Evolutionary conservation across 352 stramenopile genomes (phyloP).

Genomic region (Thraustochytrium striatum): DNA sequence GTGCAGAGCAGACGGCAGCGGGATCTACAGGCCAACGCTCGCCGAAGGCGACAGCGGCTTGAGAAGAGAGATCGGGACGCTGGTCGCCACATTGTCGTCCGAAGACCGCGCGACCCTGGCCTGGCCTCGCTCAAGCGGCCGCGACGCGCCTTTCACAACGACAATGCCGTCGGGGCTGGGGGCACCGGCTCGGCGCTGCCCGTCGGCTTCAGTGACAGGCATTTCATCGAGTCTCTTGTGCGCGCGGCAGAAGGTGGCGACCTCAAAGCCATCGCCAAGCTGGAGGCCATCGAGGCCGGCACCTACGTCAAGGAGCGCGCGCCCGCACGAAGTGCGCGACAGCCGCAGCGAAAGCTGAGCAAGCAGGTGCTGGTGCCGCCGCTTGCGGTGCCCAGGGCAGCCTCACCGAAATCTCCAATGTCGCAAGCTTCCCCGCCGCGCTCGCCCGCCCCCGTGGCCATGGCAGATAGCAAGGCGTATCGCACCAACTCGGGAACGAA

Average conservation of each 20-base stretch:
- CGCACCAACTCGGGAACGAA: neutral
- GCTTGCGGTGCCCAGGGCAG: neutral
- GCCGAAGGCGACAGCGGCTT: too few relatives aligned
- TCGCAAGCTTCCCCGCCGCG: neutral
- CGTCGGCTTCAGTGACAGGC: constrained; percentile 1
- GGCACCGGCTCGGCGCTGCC: constrained; percentile 36
- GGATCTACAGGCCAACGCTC: too few relatives aligned
- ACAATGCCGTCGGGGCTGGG: too few relatives aligned
- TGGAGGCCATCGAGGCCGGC: neutral
- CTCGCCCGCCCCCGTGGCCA: neutral
- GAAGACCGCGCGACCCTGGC: too few relatives aligned
- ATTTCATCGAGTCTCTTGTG: constrained; percentile 5
- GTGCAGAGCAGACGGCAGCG: too few relatives aligned
- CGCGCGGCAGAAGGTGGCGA: neutral
- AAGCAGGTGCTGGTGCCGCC: neutral
- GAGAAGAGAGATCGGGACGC: too few relatives aligned
- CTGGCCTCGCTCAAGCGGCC: too few relatives aligned
- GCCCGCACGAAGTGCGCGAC: neutral
- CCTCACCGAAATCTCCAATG: neutral
- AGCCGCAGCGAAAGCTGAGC: neutral
- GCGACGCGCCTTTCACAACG: too few relatives aligned
- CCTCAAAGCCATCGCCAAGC: neutral
- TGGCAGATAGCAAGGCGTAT: neutral
- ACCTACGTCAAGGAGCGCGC: neutral
- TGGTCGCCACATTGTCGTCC: too few relatives aligned